Conservation (phyloP, 257 asterid genomes). For the Jacaranda copaia region DNA sequence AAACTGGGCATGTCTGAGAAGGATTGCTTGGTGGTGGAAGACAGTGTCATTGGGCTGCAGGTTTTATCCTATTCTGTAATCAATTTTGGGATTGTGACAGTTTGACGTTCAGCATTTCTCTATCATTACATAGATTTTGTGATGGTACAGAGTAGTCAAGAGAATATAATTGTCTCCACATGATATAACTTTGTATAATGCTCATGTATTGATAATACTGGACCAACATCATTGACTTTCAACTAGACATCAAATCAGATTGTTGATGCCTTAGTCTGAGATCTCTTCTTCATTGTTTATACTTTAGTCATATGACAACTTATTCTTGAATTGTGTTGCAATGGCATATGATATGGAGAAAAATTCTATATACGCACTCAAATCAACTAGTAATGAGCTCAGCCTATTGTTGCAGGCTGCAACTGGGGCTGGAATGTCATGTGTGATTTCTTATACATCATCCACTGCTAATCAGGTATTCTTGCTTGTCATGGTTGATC, state of each 20-base stretch:
- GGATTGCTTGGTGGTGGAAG: conserved; percentile 93
- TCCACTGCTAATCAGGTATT: conserved; percentile 90
- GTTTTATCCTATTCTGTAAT: conserved; percentile 43
- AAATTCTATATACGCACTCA: not conserved
- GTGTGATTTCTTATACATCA: conserved; percentile 84
- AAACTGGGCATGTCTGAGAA: conserved; percentile 67
- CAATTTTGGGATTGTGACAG: not conserved
- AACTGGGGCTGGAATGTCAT: conserved; percentile 89
- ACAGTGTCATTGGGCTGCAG: conserved; percentile 96
- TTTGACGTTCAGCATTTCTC: too few species aligned
- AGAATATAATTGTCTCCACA: too few species aligned
- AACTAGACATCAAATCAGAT: not conserved
- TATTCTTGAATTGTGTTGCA: not conserved
- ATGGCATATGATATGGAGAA: too few species aligned
- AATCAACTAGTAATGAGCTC: not conserved
- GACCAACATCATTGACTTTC: too few species aligned
- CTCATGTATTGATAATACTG: not conserved
- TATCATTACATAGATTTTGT: too few species aligned
- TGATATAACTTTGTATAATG: too few species aligned
- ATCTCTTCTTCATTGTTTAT: not conserved
- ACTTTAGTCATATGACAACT: not conserved
- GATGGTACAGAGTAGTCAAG: too few species aligned
- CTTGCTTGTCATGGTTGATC: not conserved
- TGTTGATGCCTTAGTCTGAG: not conserved
- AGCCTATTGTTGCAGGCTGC: conserved; percentile 76